Evolutionary conservation across 2,329 filamentous ascomycete genomes (phyloP), one percentile per base, ranked within the genome.

Genomic region (Lasiodiplodia sp.): DNA sequence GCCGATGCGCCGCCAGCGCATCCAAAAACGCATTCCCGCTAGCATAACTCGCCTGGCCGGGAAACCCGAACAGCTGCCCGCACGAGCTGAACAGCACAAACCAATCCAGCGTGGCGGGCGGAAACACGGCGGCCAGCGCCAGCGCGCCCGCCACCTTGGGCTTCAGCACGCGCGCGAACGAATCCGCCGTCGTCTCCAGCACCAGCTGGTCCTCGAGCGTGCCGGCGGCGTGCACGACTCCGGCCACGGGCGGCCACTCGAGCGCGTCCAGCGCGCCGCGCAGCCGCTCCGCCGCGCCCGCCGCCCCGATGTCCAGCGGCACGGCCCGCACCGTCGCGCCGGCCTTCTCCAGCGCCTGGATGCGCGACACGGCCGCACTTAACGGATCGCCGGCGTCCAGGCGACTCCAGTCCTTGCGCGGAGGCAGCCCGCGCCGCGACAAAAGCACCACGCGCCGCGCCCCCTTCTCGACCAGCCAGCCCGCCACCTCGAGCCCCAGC

Each of bases 221-320:
- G 28, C 80, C 82, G 4, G 79, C 79, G 0, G 80, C 80, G 63
- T 84, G 82, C 14, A 83, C 72, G 2, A 84, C 77, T 12, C 82
- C 82, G 0, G 75, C 73, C 2, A 84, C 77, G 0, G 77, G 76
- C n/a, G 82, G 81, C 2, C 83, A 76, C 2, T 69, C 70, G 0
- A 83, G 76, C 2, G 56, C 56, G 12, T 82, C 76, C 1, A 82
- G 70, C 0, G 71, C 72, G 2, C 52, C 37, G 0, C 68, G 67
- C 0, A 83, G 72, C 5, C 71, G 58, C 0, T 69, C 52, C 0
- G 67, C 40, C 2, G 77, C 76, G n/a, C 73, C 70, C 2, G 70
- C 28, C 8, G 70, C 70, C 5, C 72, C 71, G n/a, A 83, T 76
- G 66, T 83, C 81, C 25, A 83, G 52, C 5, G 80, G 49, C 0